Percentiles rank a stretch among this genome's conserved stretches.
Conservation (phyloP, 83 land plant genomes). For the Picea abies region DNA sequence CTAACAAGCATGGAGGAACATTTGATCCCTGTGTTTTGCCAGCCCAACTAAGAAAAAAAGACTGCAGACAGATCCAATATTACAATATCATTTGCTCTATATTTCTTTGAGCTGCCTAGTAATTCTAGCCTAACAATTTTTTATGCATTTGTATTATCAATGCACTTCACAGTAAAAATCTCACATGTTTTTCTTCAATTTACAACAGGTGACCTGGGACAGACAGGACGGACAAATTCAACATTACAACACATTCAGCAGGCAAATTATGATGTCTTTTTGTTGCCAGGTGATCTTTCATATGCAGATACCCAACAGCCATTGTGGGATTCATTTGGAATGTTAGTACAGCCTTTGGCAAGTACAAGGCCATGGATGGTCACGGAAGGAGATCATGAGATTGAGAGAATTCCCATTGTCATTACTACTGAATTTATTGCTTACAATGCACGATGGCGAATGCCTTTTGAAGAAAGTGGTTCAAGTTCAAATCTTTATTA, state of each 20-base stretch:
- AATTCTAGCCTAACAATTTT: not conserved
- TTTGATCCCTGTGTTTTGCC: too few species aligned
- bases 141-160: not conserved
- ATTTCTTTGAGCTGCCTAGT: too few species aligned
- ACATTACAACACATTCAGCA: slow-evolving; percentile 70
- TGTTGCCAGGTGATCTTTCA: slow-evolving; percentile 83
- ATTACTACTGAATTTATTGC: slow-evolving; percentile 46
- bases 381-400: slow-evolving; percentile 84
- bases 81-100: not conserved
- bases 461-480: slow-evolving; percentile 89
- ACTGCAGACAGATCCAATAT: not conserved
- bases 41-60: too few species aligned
- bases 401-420: slow-evolving; percentile 57
- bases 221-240: slow-evolving; percentile 69
- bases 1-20: too few species aligned
- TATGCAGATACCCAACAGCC: slow-evolving; percentile 79
- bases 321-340: slow-evolving; percentile 88
- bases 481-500: slow-evolving; percentile 85
- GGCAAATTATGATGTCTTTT: slow-evolving; percentile 71
- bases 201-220: slow-evolving; percentile 71
- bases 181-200: slow-evolving; percentile 4
- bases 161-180: not conserved
- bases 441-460: slow-evolving; percentile 85
- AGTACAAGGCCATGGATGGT: slow-evolving; percentile 92
- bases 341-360: slow-evolving; percentile 77